Base-by-base conservation (phyloP, 2,329 filamentous ascomycete genomes). In the Fusarium compactum region DNA sequence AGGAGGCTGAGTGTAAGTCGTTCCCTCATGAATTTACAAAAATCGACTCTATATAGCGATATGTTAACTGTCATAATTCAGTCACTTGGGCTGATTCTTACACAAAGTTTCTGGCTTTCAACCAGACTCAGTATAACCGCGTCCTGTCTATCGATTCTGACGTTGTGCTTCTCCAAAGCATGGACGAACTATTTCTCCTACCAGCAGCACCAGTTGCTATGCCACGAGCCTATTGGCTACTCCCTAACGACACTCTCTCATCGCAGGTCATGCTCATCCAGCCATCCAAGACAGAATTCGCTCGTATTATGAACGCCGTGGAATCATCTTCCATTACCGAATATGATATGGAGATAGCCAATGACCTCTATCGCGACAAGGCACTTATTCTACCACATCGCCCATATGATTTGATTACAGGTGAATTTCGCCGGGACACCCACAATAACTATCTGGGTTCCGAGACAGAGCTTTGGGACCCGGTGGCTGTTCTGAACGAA, bases 111-210 rank as follows among this genome's bases (percentile, higher is more conserved):
- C 84, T 91, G 22, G 89, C 90, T 4, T 93, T 92, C 76, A 90
- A 90, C 62, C 87, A 91, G 55, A 87, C 86, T 1, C 83, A 89
- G 58, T 92, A 92, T 41, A 59, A 64, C 0, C 76, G 79, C 0
- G 82, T 85, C 2, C 69, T 82, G 10, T 87, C 89, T 48, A 77
- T 85, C 1, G 83, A 93, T 76, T 90, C 89, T 11, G 91, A 93
- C 74, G 83, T 87, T 25, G 85, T 86, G 1, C 79, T 93, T 4
- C 82, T 91, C 3, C 82, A 89, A 64, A 79, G 83, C 24, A 86
- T 93, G 83, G 91, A 94, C 71, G 90, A 93, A 58, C 83, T 93
- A 0, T 94, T 94, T 79, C 85, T 91, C 29, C 82, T 91, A 2
- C 91, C 91, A 0, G 76, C 81, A 2, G 84, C 86, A 2, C 82